phyloP scores from a whole-genome alignment of 1,284 basidiomycete species.

The Mrakiaceae sp. region DNA sequence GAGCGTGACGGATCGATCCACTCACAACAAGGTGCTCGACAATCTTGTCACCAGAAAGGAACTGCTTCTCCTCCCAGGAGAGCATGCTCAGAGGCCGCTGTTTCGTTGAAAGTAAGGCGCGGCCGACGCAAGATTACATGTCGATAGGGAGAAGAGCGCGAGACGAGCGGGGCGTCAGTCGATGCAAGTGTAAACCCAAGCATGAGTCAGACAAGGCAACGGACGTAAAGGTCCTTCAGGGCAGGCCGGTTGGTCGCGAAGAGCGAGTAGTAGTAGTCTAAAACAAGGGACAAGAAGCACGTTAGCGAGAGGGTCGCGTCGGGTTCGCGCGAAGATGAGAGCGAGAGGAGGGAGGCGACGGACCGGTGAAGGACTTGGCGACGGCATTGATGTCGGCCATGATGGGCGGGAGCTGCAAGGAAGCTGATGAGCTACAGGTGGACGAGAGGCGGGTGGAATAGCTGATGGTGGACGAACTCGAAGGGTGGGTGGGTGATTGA shows the following conservation, averaged over 20 bases:
- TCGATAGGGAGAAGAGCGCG: no score
- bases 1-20: constrained; percentile 6
- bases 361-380: constrained; percentile 44
- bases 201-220: constrained; percentile 13
- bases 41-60: constrained; percentile 53
- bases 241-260: constrained; percentile 31
- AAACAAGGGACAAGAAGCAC: neutral
- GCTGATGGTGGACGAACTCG: no score
- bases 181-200: neutral
- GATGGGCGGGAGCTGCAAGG: constrained; percentile 17
- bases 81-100: constrained; percentile 81
- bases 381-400: constrained; percentile 61
- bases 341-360: constrained; percentile 27
- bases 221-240: constrained; percentile 33
- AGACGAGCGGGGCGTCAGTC: neutral
- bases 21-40: constrained; percentile 68
- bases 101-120: neutral
- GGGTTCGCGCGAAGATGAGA: neutral
- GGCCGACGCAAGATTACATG: no score
- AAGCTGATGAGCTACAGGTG: no score
- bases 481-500: no score
- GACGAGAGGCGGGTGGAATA: no score
- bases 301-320: neutral
- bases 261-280: constrained; percentile 37
- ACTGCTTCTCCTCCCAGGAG: constrained; percentile 63